Conservation (phyloP, 2,329 filamentous ascomycete genomes). For the Aureobasidium pullulans region DNA sequence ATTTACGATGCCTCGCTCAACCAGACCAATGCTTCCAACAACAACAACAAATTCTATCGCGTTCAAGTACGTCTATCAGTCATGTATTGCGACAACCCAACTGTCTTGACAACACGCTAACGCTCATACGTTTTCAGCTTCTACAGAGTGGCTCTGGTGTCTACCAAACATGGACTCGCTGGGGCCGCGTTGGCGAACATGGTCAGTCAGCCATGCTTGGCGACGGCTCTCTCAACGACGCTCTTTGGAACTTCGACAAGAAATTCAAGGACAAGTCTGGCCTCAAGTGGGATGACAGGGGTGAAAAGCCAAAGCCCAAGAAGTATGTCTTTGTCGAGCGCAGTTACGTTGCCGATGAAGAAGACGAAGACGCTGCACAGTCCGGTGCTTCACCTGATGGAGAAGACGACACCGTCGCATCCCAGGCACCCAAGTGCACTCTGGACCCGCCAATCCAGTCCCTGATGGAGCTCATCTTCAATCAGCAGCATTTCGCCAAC, state of each 20-base stretch:
- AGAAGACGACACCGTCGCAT: not conserved
- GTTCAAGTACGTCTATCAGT: constrained; percentile 48
- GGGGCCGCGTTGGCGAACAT: constrained; percentile 64
- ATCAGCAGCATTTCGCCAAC: constrained; percentile 61
- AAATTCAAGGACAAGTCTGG: constrained; percentile 54
- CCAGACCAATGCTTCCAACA: constrained; percentile 62
- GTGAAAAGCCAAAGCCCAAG: constrained; percentile 48
- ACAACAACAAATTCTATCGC: constrained; percentile 80
- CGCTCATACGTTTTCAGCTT: constrained; percentile 24
- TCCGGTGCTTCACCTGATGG: constrained; percentile 19
- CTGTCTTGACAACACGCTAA: not conserved
- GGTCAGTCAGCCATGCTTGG: constrained; percentile 41
- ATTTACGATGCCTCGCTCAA: constrained; percentile 77
- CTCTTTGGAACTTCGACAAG: constrained; percentile 41
- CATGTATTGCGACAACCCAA: not conserved
- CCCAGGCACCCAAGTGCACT: constrained; percentile 43
- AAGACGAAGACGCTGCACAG: constrained; percentile 25
- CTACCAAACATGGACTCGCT: constrained; percentile 65
- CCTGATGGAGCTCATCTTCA: constrained; percentile 78
- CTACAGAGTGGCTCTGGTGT: constrained; percentile 22
- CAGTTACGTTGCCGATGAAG: constrained; percentile 63
- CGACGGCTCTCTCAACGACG: constrained; percentile 30
- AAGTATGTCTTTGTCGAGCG: constrained; percentile 77
- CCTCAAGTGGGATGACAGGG: constrained; percentile 43
- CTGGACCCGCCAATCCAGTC: constrained; percentile 55